Evolutionary conservation across 169 alveolate genomes (phyloP).

Genomic region (Cryptosporidium andersoni): DNA sequence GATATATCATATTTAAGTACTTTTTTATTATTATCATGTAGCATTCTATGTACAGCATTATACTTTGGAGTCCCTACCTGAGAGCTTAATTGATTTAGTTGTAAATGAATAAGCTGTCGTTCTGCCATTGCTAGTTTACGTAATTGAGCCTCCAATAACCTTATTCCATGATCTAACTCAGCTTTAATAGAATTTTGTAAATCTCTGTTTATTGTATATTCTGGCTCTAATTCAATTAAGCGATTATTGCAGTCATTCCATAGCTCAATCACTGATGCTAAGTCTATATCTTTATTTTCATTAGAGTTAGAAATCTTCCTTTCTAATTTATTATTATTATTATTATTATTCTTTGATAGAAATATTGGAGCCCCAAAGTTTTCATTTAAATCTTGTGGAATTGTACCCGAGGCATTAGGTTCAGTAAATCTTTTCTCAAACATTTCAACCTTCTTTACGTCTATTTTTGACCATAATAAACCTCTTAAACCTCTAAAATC

Average conservation of each 20-base stretch:
- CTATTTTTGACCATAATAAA: slow-evolving; percentile 58
- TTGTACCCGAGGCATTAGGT: slow-evolving; percentile 64
- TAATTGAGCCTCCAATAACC: slow-evolving; percentile 25
- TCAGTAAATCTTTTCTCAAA: slow-evolving; percentile 63
- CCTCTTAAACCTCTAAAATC: slow-evolving; percentile 68
- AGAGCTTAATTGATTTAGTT: slow-evolving; percentile 29
- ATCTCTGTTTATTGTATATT: slow-evolving; percentile 21
- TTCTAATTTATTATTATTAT: not conserved
- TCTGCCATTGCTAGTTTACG: slow-evolving; percentile 43
- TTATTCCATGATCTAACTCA: slow-evolving; percentile 46
- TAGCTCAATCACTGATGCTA: slow-evolving; percentile 2
- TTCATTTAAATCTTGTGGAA: slow-evolving; percentile 28
- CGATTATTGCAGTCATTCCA: slow-evolving; percentile 5
- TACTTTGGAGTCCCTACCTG: slow-evolving; percentile 57
- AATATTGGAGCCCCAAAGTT: slow-evolving; percentile 58
- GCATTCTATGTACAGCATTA: not conserved
- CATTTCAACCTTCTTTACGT: slow-evolving; percentile 50
- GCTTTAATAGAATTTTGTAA: slow-evolving; percentile 40
- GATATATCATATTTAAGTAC: not conserved
- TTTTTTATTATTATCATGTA: not conserved
- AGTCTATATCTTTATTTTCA: slow-evolving; percentile 19
- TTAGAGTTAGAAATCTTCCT: not conserved
- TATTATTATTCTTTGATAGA: slow-evolving; percentile 7
- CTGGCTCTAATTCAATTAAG: slow-evolving; percentile 34
- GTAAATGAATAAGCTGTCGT: slow-evolving; percentile 30